phyloP scores from a whole-genome alignment of 352 stramenopile species.

The Blastocystis sp. region DNA sequence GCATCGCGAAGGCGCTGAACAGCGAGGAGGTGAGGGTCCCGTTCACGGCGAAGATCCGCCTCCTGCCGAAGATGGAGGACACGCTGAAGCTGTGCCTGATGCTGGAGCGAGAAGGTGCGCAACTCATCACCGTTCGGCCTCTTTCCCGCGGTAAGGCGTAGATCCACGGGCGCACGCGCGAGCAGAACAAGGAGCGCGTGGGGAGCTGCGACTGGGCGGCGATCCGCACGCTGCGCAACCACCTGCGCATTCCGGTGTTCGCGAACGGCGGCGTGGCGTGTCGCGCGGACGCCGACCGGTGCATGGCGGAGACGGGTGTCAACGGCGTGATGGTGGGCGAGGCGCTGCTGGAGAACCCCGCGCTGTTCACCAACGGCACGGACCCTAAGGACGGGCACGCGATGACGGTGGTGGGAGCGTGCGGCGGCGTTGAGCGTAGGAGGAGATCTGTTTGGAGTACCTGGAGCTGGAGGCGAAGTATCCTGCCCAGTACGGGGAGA shows the following conservation, averaged over 20 bases:
- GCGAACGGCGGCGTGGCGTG: conserved; percentile 26
- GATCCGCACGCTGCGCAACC: conserved; percentile 1
- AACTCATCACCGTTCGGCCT: conserved; percentile 41
- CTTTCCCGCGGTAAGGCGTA: not conserved
- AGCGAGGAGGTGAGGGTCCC: conserved; percentile 14
- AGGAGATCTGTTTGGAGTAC: conserved; percentile 57
- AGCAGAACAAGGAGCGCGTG: conserved; percentile 52
- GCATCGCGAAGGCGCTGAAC: conserved; percentile 29
- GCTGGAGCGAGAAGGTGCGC: conserved; percentile 41
- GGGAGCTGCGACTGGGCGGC: conserved; percentile 38
- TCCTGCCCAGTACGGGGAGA: conserved; percentile 17
- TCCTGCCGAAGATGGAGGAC: conserved; percentile 38
- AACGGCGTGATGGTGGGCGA: not conserved
- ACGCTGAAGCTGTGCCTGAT: conserved; percentile 38
- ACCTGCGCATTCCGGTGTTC: conserved; percentile 50
- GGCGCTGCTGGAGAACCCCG: conserved; percentile 37
- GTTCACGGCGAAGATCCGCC: conserved; percentile 57
- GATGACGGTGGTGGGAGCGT: conserved; percentile 10
- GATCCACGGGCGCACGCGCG: conserved; percentile 46
- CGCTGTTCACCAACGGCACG: conserved; percentile 24
- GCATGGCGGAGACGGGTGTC: conserved; percentile 22
- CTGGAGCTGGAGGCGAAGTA: conserved; percentile 21
- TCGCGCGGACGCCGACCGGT: not conserved
- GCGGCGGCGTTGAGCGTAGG: not conserved
- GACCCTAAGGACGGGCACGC: conserved; percentile 14